Base-by-base conservation (phyloP, 148 eudicot genomes). In the Salicornia ramosissima region DNA sequence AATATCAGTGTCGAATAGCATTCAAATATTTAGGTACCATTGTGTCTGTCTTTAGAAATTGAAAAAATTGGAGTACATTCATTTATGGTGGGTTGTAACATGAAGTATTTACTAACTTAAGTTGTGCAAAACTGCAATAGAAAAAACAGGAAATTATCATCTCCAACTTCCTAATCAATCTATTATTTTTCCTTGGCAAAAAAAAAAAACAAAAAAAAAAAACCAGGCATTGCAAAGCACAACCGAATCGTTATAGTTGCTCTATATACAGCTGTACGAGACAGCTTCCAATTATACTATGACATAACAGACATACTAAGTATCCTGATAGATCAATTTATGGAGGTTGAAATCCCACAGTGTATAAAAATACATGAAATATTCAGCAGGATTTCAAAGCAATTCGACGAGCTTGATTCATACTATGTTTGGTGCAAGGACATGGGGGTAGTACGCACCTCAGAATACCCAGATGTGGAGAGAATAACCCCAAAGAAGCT, bases 381-480 rank as follows among this genome's bases (percentile, higher is more conserved):
- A 43, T 87, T 87, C 71, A 60, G 69, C 24, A 85, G 92, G 0
- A 64, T 85, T 6, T 75, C 92, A 6, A 94, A 90, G 54, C 97
- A 94, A 69, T 90, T 84, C 11, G 91, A 91, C 4, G 96, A 94
- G 78, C 88, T 94, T 1, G 83, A 86, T 25, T 70, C 53, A 2
- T 94, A 83, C 78, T 94, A 87, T 62, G 52, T 11, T 25, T 90
- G 96, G 96, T 77, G 83, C 75, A 87, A 83, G 69, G 77, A 76
- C 4, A 77, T 69, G 0, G 99, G 88, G 1, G 55, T 94, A 0
- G 71, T 80, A 2, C 88, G 99, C 0, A 15, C 86, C 22, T 85
- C 96, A 0, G 97, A 94, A 61, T 94, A 83, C 72, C 97, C 97
- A 0, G 89, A 88, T 14, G 78, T 90, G 0, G 91, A 87, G 46